Evolutionary conservation across 2,329 filamentous ascomycete genomes (phyloP).

Genomic region (Tolypocladium endophyticum): DNA sequence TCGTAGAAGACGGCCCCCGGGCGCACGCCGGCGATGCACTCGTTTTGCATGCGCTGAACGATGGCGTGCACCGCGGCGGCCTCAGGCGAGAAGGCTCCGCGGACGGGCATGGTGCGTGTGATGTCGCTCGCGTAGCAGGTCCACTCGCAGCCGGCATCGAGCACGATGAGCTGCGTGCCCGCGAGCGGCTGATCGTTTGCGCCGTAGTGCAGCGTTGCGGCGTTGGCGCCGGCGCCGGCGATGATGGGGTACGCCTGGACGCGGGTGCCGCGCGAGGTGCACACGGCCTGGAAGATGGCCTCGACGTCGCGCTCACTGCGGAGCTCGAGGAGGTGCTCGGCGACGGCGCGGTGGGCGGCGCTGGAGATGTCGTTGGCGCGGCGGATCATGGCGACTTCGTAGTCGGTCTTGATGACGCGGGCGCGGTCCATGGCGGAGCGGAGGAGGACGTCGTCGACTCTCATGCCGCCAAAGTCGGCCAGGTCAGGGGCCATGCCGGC

Average conservation of each 20-base stretch:
- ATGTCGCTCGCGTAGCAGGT: constrained; percentile 81
- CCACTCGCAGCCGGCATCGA: constrained; percentile 85
- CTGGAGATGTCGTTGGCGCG: constrained; percentile 74
- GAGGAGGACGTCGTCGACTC: constrained; percentile 42
- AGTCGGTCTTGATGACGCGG: constrained; percentile 73
- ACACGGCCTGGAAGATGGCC: constrained; percentile 63
- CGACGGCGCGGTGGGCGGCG: constrained; percentile 63
- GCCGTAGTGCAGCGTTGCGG: constrained; percentile 76
- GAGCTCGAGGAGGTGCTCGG: constrained; percentile 51
- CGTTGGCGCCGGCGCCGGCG: constrained; percentile 72
- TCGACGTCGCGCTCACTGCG: constrained; percentile 76
- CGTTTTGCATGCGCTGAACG: constrained; percentile 71
- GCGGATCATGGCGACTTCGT: constrained; percentile 74
- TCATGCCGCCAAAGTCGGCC: constrained; percentile 1
- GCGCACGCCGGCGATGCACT: constrained; percentile 57
- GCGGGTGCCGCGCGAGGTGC: constrained; percentile 61
- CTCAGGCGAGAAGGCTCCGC: constrained; percentile 56
- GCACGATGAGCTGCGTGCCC: constrained; percentile 62
- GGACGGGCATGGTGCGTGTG: constrained; percentile 76
- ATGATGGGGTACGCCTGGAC: constrained; percentile 84
- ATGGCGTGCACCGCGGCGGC: constrained; percentile 64
- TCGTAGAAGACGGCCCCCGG: constrained; percentile 62
- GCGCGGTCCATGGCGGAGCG: constrained; percentile 67
- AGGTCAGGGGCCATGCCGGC: constrained; percentile 25
- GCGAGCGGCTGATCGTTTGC: constrained; percentile 64